Evolutionary conservation across 2,329 filamentous ascomycete genomes (phyloP).

Genomic region (Tolypocladium inflatum): DNA sequence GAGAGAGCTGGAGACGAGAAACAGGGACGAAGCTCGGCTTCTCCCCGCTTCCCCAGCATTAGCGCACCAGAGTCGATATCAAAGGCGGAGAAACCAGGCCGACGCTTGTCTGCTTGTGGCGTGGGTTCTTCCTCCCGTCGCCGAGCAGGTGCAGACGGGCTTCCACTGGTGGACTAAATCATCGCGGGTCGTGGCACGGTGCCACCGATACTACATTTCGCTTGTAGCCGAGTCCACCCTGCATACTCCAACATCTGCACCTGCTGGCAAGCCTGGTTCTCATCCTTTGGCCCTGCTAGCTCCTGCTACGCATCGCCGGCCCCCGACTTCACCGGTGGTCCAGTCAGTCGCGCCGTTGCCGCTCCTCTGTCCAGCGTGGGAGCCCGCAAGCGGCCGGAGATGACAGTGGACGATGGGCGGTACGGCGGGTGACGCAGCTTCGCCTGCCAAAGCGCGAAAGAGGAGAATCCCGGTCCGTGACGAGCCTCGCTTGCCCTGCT

Average conservation of each 20-base stretch:
- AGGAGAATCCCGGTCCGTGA: slow-evolving; percentile 10
- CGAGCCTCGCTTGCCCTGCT: background rate
- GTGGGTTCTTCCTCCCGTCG: no score
- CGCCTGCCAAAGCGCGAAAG: slow-evolving; percentile 6
- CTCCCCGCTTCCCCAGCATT: background rate
- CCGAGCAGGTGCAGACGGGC: background rate
- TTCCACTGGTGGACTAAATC: no score
- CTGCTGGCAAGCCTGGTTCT: no score
- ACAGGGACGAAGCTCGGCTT: background rate
- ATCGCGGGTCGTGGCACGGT: background rate
- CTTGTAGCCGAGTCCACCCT: background rate
- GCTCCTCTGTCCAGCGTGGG: background rate
- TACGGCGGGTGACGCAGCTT: background rate
- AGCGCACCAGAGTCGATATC: background rate
- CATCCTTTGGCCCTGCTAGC: no score
- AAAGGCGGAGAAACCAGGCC: background rate
- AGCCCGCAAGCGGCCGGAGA: background rate
- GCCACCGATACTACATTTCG: background rate
- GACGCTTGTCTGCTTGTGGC: background rate
- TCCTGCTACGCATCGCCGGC: background rate
- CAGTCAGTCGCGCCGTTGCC: background rate
- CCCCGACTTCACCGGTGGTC: background rate
- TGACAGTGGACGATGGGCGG: background rate
- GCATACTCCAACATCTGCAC: background rate
- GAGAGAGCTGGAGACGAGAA: no score